These are phyloP conservation scores for Leucocoprinus birnbaumii DNA, from an alignment of 768 basidiomycete species.

Conservation along the genomic window DNA sequence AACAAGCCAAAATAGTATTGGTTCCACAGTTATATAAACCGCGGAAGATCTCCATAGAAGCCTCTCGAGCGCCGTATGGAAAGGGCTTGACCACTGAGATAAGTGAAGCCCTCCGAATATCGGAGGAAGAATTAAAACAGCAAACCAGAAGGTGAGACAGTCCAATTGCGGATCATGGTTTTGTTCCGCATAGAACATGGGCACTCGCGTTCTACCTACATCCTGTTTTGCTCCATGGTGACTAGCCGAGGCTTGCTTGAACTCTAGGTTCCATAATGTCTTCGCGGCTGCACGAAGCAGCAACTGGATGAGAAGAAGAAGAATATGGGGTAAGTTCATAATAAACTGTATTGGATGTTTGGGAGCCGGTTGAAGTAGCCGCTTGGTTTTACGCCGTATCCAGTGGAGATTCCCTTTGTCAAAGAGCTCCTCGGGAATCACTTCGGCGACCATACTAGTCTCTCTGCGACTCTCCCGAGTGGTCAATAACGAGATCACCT, in stretches of 20 bases:
- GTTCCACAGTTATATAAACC: not conserved
- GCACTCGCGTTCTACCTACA: not conserved
- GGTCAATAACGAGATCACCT: no score
- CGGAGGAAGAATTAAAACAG: not conserved
- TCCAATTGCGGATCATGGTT: not conserved
- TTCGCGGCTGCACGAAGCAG: no score
- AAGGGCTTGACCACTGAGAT: not conserved
- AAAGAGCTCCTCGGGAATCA: no score
- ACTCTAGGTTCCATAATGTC: not conserved
- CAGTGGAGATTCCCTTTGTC: no score
- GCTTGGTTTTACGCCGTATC: no score
- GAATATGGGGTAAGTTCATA: no score
- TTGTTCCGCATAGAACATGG: not conserved
- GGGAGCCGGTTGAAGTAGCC: no score
- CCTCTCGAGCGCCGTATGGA: not conserved
- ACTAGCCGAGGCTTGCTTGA: not conserved
- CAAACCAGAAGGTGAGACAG: not conserved
- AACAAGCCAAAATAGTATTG: not conserved
- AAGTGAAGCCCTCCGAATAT: constrained; percentile 1
- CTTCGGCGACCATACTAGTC: no score
- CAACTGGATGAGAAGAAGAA: no score
- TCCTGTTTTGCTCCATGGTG: not conserved
- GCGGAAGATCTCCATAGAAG: not conserved
- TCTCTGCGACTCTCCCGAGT: no score
- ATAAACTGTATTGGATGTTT: no score